phyloP scores from a whole-genome alignment of 441 rosid species.

The Aquilaria agallochum region DNA sequence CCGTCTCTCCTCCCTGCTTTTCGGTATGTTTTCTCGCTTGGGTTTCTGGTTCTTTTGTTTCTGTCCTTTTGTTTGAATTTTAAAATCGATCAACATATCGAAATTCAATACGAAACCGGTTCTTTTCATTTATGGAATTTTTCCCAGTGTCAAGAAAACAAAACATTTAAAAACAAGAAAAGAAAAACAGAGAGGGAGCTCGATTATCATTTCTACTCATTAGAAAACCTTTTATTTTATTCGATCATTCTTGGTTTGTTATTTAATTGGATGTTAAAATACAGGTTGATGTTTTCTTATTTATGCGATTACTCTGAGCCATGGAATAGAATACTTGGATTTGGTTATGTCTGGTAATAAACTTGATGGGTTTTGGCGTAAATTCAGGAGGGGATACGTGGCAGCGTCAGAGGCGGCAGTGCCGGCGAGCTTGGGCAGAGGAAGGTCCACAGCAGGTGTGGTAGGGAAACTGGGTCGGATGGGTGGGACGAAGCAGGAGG shows the following conservation, averaged over 20 bases:
- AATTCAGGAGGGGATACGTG: constrained; percentile 41
- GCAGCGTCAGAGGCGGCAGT: constrained; percentile 22
- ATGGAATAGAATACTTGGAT: too few species aligned
- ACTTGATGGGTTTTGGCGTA: background rate
- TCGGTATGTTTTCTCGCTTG: constrained; percentile 15
- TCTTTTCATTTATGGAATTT: too few species aligned
- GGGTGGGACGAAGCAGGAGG: constrained; percentile 22
- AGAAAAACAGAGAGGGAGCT: too few species aligned
- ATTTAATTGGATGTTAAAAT: background rate
- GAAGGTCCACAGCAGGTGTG: constrained; percentile 27
- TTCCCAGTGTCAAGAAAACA: too few species aligned
- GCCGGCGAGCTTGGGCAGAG: constrained; percentile 22
- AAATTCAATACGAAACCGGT: too few species aligned
- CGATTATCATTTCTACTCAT: too few species aligned
- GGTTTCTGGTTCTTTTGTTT: background rate
- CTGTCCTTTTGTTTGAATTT: too few species aligned
- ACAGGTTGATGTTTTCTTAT: background rate
- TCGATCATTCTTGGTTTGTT: background rate
- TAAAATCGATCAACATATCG: background rate
- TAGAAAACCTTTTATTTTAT: background rate
- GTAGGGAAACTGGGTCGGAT: constrained; percentile 34
- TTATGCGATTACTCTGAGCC: too few species aligned
- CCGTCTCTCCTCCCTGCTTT: constrained; percentile 9
- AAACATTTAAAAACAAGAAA: too few species aligned
- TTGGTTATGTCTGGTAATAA: background rate